Evolutionary conservation across 768 basidiomycete genomes (phyloP), one percentile per base, ranked within the genome.

Genomic region (Boletus subparvulus): DNA sequence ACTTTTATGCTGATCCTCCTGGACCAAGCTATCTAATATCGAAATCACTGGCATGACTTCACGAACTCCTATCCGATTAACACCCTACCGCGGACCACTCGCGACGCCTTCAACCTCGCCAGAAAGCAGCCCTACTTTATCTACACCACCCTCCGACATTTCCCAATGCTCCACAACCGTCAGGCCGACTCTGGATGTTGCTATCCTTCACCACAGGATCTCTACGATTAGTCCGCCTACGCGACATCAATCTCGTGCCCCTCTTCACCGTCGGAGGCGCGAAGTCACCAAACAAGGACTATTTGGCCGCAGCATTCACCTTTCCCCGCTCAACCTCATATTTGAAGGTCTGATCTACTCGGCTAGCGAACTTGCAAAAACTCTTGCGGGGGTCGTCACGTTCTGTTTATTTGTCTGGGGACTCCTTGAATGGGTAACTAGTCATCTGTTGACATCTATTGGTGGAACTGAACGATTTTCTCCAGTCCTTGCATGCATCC

Each of bases 21-120:
- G 55, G 57, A 55, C 54, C 60, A 55, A 51, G 59, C 50, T 16
- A 47, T 19, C 55, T 68, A 62, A 60, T 60, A 58, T 55, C 56
- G 44, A 57, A 13, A 19, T 56, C 55, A 45, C 62, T 52, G 28
- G 52, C 56, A 69, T 69, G 69, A 64, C 45, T 52, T 62, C 67
- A 61, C 66, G 55, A 52, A 66, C 67, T 21, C 69, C 66, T 28
- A 54, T 65, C 30, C 61, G 62, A 47, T 33, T 61, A 33, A 67
- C 65, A 6, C 57, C 67, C 19, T 54, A 69, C 28, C 66, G 67
- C 0, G 69, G 69, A 52, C 69, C 69, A 12, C 69, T 70, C 1
- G 65, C 67, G 30, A 65, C 65, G 14, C 69, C 68, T 39, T 35
- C 60, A 3, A 42, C 56, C 9, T 64, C 62, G 0, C 50, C 58